Conservation (phyloP, 805 yeast species). For the Lipomyces sp. region DNA sequence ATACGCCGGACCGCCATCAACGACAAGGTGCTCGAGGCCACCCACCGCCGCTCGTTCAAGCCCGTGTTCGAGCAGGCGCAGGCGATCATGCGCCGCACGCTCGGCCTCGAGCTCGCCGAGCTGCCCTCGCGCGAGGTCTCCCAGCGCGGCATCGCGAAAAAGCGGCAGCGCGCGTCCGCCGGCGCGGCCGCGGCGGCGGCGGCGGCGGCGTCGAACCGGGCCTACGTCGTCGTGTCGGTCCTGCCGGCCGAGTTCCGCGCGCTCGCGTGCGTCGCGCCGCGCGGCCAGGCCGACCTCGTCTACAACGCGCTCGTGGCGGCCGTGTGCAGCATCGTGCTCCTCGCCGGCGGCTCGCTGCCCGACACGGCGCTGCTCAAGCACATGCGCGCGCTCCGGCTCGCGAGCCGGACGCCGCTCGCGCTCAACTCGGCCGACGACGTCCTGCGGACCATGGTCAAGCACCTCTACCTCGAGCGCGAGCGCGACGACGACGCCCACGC, state of each 20-base stretch:
- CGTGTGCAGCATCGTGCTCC: conserved; percentile 12
- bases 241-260: conserved; percentile 8
- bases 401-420: conserved; percentile 14
- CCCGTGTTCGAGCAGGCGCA: conserved; percentile 20
- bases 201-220: conserved; percentile 1
- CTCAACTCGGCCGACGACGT: conserved; percentile 16
- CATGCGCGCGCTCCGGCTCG: conserved; percentile 15
- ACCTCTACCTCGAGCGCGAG: conserved; percentile 21
- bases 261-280: conserved; percentile 8
- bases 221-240: conserved; percentile 10
- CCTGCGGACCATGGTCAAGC: conserved; percentile 13
- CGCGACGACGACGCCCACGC: conserved; percentile 13
- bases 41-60: conserved; percentile 15
- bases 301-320: conserved; percentile 13
- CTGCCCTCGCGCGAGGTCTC: conserved; percentile 18
- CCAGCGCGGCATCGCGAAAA: conserved; percentile 1
- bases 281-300: conserved; percentile 9
- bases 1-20: conserved; percentile 16
- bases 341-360: conserved; percentile 14
- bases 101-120: conserved; percentile 21
- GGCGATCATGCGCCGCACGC: background rate
- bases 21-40: conserved; percentile 23
- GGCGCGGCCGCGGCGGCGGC: background rate
- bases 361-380: conserved; percentile 15
- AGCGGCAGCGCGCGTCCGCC: background rate